Evolutionary conservation across 805 yeast genomes (phyloP), one percentile per base, ranked within the genome.

Genomic region (Saccharomycopsis amapae): DNA sequence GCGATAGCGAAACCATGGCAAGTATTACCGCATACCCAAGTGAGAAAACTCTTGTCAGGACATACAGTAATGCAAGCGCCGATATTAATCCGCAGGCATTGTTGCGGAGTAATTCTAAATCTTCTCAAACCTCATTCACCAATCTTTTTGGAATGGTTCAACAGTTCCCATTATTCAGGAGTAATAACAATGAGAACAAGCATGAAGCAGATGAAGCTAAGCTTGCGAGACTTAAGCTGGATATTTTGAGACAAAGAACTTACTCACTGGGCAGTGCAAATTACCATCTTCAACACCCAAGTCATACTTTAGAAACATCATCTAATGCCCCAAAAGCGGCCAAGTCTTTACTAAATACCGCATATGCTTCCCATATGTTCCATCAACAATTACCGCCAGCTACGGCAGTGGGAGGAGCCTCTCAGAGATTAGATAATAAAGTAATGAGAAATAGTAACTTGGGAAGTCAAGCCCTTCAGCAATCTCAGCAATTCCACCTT

Each of bases 241-340:
- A 46, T 19, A 13, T 46, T 13, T 24, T 40, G 42, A 42, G 36
- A 18, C 44, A 40, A 35, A 26, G 42, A 13, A 38, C 42, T 15
- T n/a, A n/a, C n/a, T n/a, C n/a, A n/a, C n/a, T n/a, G n/a, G 35
- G 48, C 15, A n/a, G 17, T 31, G 6, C 10, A n/a, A 31, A 31
- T 31, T 9, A 31, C 15, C 9, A 31, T 31, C 6, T 13, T 5
- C 22, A 35, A 12, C 9, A 17, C 9, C 12, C 20, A 18, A n/a
- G n/a, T n/a, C n/a, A n/a, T n/a, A n/a, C n/a, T n/a, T n/a, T n/a
- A n/a, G n/a, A n/a, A n/a, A n/a, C n/a, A n/a, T n/a, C 31, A n/a
- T 7, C 15, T 26, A 42, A 48, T 34, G 53, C 47, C 1, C 53
- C 53, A 18, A 42, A 28, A 9, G 40, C 50, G n/a, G 53, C 53